Conservation (phyloP, 1,284 basidiomycete genomes). For the Leucoagaricus sp. region DNA sequence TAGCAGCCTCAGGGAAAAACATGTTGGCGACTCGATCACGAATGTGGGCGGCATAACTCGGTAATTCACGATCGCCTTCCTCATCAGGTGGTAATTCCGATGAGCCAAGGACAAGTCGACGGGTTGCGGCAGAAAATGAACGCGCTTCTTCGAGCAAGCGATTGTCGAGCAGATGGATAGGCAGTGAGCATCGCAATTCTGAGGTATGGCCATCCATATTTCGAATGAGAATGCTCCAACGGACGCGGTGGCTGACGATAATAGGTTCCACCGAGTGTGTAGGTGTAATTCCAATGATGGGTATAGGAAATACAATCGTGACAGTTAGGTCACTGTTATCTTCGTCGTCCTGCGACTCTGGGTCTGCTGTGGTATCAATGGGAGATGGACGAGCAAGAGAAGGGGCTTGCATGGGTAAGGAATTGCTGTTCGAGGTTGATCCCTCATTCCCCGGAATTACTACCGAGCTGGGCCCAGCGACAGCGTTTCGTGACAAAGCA, state of each 20-base stretch:
- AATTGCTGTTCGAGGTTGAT: slow-evolving; percentile 16
- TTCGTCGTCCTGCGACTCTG: background rate
- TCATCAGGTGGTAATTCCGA: slow-evolving; percentile 22
- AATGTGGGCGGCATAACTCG: slow-evolving; percentile 86
- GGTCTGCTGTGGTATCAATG: background rate
- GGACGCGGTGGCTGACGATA: slow-evolving; percentile 69
- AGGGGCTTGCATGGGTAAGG: slow-evolving; percentile 8
- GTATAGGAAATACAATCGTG: slow-evolving; percentile 31
- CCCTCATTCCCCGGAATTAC: no score
- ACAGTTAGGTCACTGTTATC: slow-evolving; percentile 44
- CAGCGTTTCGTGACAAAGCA: background rate
- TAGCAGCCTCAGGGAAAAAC: slow-evolving; percentile 62
- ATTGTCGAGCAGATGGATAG: slow-evolving; percentile 79
- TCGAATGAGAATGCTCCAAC: slow-evolving; percentile 75
- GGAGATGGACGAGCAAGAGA: slow-evolving; percentile 9
- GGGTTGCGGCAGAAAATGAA: slow-evolving; percentile 67
- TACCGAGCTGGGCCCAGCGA: background rate
- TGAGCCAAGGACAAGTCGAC: slow-evolving; percentile 54
- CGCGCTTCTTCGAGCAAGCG: slow-evolving; percentile 76
- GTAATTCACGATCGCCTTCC: slow-evolving; percentile 74
- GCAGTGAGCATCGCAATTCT: slow-evolving; percentile 89
- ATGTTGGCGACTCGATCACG: slow-evolving; percentile 87
- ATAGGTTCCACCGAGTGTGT: slow-evolving; percentile 76
- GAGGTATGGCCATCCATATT: slow-evolving; percentile 90
- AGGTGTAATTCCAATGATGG: slow-evolving; percentile 58